These are phyloP conservation scores for Teratosphaeriaceae sp. DNA, from an alignment of 2,329 filamentous ascomycete genomes.

Conservation along the genomic window DNA sequence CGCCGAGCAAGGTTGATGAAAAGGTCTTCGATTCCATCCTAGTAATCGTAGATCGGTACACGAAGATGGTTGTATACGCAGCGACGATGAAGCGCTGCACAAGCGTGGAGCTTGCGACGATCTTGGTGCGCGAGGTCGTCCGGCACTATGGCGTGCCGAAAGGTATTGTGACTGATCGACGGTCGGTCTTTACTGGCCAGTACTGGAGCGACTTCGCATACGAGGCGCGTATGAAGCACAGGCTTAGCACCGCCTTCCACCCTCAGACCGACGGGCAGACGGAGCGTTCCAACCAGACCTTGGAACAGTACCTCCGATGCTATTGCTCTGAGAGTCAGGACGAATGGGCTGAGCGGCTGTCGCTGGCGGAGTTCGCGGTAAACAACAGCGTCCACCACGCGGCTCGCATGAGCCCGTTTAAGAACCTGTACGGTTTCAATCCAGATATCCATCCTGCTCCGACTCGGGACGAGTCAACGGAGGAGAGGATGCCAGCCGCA, in stretches of 20 bases:
- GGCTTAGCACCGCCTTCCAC: conserved; percentile 23
- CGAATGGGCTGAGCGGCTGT: too few species aligned
- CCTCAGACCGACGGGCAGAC: conserved; percentile 23
- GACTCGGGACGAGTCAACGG: background rate
- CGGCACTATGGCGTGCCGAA: background rate
- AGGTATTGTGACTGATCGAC: conserved; percentile 9
- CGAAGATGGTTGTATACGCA: background rate
- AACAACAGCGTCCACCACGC: background rate
- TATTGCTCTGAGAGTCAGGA: too few species aligned
- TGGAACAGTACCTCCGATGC: conserved; percentile 20
- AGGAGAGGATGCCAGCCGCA: background rate
- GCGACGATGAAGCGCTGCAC: background rate
- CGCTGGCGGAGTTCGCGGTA: background rate
- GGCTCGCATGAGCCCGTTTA: background rate
- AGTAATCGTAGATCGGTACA: background rate
- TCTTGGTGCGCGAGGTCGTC: background rate
- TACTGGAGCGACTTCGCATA: background rate
- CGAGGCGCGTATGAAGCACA: conserved; percentile 13
- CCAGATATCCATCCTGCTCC: background rate
- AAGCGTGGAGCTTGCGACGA: too few species aligned
- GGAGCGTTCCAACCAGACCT: conserved; percentile 20
- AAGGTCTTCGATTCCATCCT: background rate
- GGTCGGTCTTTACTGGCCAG: background rate
- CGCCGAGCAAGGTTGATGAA: background rate
- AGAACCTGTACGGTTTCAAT: background rate